Evolutionary conservation across 78 protist species (phyloP), one percentile per base, ranked within the genome.

Genomic region (Chrysochromulina tobinii): DNA sequence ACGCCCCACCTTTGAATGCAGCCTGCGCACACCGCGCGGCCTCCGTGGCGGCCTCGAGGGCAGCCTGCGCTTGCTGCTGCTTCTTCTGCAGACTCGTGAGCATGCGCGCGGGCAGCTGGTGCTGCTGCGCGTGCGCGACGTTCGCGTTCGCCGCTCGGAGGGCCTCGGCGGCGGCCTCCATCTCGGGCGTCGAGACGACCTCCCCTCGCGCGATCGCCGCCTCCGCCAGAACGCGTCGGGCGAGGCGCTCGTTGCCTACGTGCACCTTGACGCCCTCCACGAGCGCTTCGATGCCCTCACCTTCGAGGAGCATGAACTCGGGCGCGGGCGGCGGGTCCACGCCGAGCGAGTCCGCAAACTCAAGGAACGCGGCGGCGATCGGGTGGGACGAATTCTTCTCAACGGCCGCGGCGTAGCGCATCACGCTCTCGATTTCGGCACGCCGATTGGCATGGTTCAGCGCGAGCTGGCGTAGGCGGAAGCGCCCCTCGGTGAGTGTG

Each of bases 401-500:
- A 12, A 75, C 83, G 12, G 83, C 8, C 6, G 58, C 54, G 11
- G 83, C 83, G n/a, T 9, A 57, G 27, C 25, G 3, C 58, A 75
- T 18, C 58, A 75, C 79, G 12, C 51, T 27, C 79, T 69, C 79
- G 12, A 17, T 23, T 0, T 38, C 38, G 38, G 38, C 38, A 7
- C 64, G 64, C 23, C 64, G 64, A 12, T 12, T 59, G 27, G 72
- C 15, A 18, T 5, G 25, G 57, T n/a, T n/a, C 25, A 75, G 57
- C 51, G 3, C 8, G 38, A 75, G 3, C 25, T 50, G 83, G n/a
- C 50, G 83, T 21, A 75, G 6, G 21, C 83, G 54, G 57, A 75
- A 75, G 59, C 57, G 51, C 12, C 83, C 83, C 23, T 75, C 83
- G 23, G 83, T 75, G 58, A 75, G 83, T 57, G 83, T 75, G 27